phyloP scores from a whole-genome alignment of 1,139 yeast species.

The Taiozyma sp. region DNA sequence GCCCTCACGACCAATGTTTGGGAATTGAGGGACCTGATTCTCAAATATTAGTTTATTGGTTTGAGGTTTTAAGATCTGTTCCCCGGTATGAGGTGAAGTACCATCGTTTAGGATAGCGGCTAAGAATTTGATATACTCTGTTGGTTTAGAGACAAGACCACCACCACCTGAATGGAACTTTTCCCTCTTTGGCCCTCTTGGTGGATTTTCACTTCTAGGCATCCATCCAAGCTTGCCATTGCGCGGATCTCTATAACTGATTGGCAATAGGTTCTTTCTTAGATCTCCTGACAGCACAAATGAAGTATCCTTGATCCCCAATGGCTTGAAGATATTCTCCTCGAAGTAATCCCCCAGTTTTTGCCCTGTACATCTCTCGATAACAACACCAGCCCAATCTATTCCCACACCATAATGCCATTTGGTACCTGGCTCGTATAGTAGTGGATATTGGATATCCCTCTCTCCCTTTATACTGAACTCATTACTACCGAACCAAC shows the following conservation, averaged over 20 bases:
- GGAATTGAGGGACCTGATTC: constrained; percentile 17
- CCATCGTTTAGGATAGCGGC: constrained; percentile 34
- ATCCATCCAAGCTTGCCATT: constrained; percentile 8
- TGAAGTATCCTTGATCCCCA: constrained; percentile 27
- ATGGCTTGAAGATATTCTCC: constrained; percentile 38
- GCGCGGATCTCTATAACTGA: constrained; percentile 11
- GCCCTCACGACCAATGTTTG: constrained; percentile 12
- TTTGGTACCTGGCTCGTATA: constrained; percentile 48
- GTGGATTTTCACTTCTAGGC: constrained; percentile 8
- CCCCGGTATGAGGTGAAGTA: constrained; percentile 27
- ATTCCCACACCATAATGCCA: constrained; percentile 49
- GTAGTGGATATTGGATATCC: constrained; percentile 32
- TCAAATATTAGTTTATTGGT: constrained; percentile 24
- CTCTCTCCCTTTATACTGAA: constrained; percentile 13
- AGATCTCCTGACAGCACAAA: constrained; percentile 14
- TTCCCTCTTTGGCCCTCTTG: constrained; percentile 8
- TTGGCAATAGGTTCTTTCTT: constrained; percentile 14
- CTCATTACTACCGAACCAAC: constrained; percentile 21
- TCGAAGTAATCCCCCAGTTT: constrained; percentile 39
- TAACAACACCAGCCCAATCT: constrained; percentile 50
- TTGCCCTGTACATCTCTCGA: constrained; percentile 40
- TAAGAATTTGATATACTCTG: constrained; percentile 32
- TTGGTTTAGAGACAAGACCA: constrained; percentile 31
- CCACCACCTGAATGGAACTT: constrained; percentile 33
- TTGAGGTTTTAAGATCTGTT: constrained; percentile 24